Conservation (phyloP, 2,329 filamentous ascomycete genomes). For the Elsinoe perseae region DNA sequence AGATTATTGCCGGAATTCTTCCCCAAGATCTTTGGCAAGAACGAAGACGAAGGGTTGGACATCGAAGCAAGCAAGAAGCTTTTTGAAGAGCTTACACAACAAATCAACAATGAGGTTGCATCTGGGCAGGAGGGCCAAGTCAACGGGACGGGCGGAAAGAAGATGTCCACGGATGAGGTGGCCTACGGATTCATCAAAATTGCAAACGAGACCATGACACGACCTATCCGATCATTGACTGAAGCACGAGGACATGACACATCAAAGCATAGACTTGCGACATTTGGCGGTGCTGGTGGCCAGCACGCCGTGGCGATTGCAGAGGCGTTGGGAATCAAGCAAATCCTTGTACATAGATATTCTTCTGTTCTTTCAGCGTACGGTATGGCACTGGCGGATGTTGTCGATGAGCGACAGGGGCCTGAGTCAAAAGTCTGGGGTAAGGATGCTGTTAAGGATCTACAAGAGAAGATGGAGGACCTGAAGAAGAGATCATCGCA, state of each 20-base stretch:
- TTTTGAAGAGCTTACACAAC: constrained; percentile 65
- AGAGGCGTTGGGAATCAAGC: constrained; percentile 71
- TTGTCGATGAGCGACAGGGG: constrained; percentile 84
- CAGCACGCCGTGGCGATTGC: constrained; percentile 91
- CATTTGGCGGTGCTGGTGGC: constrained; percentile 84
- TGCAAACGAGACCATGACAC: constrained; percentile 84
- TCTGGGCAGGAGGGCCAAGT: constrained; percentile 29
- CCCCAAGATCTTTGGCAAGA: constrained; percentile 87
- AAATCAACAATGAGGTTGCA: constrained; percentile 65
- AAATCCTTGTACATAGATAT: constrained; percentile 79
- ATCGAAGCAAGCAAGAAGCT: constrained; percentile 64
- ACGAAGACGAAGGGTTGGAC: constrained; percentile 76
- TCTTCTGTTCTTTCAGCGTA: constrained; percentile 86
- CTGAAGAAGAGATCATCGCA: constrained; percentile 66
- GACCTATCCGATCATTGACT: constrained; percentile 81
- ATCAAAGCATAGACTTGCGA: constrained; percentile 80
- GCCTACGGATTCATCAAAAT: constrained; percentile 85
- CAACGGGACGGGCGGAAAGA: constrained; percentile 47
- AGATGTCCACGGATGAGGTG: constrained; percentile 72
- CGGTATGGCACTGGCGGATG: constrained; percentile 86
- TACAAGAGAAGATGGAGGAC: constrained; percentile 68
- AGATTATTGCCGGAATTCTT: constrained; percentile 84
- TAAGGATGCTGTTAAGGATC: constrained; percentile 52
- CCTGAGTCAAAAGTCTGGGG: constrained; percentile 57
- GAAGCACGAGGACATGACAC: constrained; percentile 91